Percentiles rank a stretch among this genome's conserved stretches.
Evolutionary conservation across 176 grass and related monocot species (phyloP).

Genomic region (Carex cristatella): DNA sequence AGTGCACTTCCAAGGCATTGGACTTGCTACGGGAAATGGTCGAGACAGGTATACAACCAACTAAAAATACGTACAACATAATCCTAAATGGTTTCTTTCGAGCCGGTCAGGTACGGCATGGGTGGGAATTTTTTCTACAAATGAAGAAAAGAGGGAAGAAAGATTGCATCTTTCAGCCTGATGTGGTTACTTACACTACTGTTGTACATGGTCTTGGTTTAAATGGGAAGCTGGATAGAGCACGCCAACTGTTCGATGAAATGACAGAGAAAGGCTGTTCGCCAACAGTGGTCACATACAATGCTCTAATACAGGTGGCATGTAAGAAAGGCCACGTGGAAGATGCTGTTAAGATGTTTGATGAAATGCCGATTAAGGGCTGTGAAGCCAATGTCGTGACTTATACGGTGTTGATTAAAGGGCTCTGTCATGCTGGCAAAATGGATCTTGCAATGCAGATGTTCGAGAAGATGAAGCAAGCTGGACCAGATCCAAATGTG

Average conservation of each 20-base stretch:
- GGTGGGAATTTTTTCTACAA: slow-evolving; percentile 72
- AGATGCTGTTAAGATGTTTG: slow-evolving; percentile 56
- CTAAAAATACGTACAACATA: slow-evolving; percentile 79
- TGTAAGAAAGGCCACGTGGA: slow-evolving; percentile 73
- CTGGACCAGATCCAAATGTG: slow-evolving; percentile 51
- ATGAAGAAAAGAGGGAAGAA: slow-evolving; percentile 74
- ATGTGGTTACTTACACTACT: slow-evolving; percentile 80
- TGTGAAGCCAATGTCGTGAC: slow-evolving; percentile 54
- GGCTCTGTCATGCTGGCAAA: slow-evolving; percentile 64
- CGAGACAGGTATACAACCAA: slow-evolving; percentile 66
- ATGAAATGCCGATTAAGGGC: slow-evolving; percentile 46
- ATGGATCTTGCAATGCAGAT: slow-evolving; percentile 59
- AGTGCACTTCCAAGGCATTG: slow-evolving; percentile 74
- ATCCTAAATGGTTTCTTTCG: slow-evolving; percentile 88
- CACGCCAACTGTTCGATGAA: slow-evolving; percentile 67
- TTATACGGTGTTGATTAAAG: slow-evolving; percentile 69
- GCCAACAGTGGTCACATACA: slow-evolving; percentile 65
- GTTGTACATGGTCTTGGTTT: slow-evolving; percentile 64
- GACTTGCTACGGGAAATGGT: slow-evolving; percentile 71
- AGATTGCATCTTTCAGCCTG: slow-evolving; percentile 47
- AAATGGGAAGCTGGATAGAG: slow-evolving; percentile 49
- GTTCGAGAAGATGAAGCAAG: slow-evolving; percentile 56
- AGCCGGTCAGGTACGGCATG: slow-evolving; percentile 54
- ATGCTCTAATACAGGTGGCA: slow-evolving; percentile 76
- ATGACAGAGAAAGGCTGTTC: slow-evolving; percentile 55